These are phyloP conservation scores for Chrysophaeum taylorii DNA, from an alignment of 352 stramenopile species.

Conservation along the genomic window DNA sequence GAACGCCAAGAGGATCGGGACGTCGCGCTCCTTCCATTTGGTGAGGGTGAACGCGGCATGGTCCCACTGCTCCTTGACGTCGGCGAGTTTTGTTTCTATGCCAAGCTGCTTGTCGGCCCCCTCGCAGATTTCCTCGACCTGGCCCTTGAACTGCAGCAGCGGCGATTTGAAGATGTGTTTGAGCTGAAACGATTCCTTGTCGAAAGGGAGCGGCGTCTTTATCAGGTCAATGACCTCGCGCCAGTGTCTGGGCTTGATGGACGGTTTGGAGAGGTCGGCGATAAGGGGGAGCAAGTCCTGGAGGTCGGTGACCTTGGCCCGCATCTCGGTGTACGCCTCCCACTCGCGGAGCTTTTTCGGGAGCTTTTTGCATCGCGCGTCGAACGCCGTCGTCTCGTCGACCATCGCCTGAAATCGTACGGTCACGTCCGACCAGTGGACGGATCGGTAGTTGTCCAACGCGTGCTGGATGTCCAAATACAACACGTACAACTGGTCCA, in stretches of 20 bases:
- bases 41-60: constrained; percentile 63
- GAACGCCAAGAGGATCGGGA: constrained; percentile 59
- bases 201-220: constrained; percentile 43
- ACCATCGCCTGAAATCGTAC: constrained; percentile 49
- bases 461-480: constrained; percentile 69
- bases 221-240: constrained; percentile 50
- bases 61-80: constrained; percentile 69
- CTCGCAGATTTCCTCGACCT: constrained; percentile 61
- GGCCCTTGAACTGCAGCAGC: constrained; percentile 58
- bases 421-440: constrained; percentile 55
- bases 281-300: constrained; percentile 67
- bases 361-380: constrained; percentile 62
- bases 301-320: constrained; percentile 64
- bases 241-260: constrained; percentile 72
- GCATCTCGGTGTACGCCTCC: constrained; percentile 57
- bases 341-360: constrained; percentile 65
- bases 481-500: constrained; percentile 71
- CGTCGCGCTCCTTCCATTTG: constrained; percentile 59
- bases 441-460: constrained; percentile 51
- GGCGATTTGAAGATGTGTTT: constrained; percentile 59
- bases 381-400: constrained; percentile 50
- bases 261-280: constrained; percentile 59
- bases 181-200: constrained; percentile 63
- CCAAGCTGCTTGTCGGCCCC: constrained; percentile 72
- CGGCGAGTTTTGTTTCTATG: constrained; percentile 70